Conservation (phyloP, 495 filamentous ascomycete genomes). For the Pseudevernia furfuracea region DNA sequence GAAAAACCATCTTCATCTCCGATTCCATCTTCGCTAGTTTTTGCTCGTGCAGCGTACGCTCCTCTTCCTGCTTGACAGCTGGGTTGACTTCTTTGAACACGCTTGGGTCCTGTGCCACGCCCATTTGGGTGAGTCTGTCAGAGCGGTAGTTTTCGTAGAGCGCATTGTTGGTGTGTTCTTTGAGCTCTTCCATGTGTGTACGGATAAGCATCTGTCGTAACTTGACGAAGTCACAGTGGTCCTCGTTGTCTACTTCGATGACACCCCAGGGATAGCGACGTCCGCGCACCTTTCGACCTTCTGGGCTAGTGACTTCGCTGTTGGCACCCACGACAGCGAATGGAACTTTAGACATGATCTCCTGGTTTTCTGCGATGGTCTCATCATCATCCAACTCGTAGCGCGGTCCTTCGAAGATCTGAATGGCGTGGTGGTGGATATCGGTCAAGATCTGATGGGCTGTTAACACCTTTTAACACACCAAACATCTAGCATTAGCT, state of each 20-base stretch:
- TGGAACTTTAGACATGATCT: slow-evolving; percentile 99
- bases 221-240: slow-evolving; percentile 99
- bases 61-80: slow-evolving; percentile 99
- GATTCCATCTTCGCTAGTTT: slow-evolving; percentile 99
- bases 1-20: slow-evolving; percentile 99
- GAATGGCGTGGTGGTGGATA: slow-evolving; percentile 90
- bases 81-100: slow-evolving; percentile 99
- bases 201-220: slow-evolving; percentile 99
- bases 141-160: slow-evolving; percentile 99
- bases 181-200: slow-evolving; percentile 99
- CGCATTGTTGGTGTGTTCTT: slow-evolving; percentile 98
- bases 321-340: slow-evolving; percentile 98
- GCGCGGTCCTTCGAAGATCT: slow-evolving; percentile 97
- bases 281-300: slow-evolving; percentile 92
- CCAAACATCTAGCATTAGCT: slow-evolving; percentile 30
- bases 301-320: slow-evolving; percentile 77
- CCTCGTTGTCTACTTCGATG: slow-evolving; percentile 99
- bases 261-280: slow-evolving; percentile 97
- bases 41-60: slow-evolving; percentile 94
- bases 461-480: slow-evolving; percentile 11
- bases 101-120: slow-evolving; percentile 93
- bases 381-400: slow-evolving; percentile 99
- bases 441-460: slow-evolving; percentile 79
- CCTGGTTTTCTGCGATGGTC: slow-evolving; percentile 98
- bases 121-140: slow-evolving; percentile 96